Evolutionary conservation across 2,329 filamentous ascomycete genomes (phyloP).

Genomic region (Nemania diffusa): DNA sequence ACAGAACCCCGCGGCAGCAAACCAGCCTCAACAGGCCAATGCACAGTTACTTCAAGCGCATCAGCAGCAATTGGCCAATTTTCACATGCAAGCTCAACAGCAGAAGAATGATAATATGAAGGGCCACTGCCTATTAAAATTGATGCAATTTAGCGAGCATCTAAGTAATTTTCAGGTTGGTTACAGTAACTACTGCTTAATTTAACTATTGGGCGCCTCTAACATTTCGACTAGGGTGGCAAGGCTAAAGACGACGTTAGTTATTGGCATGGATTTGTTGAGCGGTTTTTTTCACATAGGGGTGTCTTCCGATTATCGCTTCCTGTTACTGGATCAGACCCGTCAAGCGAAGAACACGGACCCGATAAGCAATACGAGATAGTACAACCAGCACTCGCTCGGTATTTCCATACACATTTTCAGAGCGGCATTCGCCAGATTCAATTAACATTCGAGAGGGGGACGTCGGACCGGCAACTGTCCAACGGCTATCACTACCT

Average conservation of each 20-base stretch:
- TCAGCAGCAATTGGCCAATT: conserved; percentile 49
- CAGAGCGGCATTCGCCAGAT: conserved; percentile 86
- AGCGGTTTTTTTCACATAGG: conserved; percentile 80
- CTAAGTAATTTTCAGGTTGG: conserved; percentile 67
- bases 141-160: conserved; percentile 72
- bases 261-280: conserved; percentile 84
- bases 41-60: conserved; percentile 52
- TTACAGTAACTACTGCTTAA: conserved; percentile 27
- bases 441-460: conserved; percentile 83
- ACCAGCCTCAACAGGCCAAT: conserved; percentile 45
- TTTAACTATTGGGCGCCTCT: conserved; percentile 35
- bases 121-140: conserved; percentile 66
- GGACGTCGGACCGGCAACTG: conserved; percentile 64
- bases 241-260: conserved; percentile 74
- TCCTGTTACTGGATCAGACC: conserved; percentile 57
- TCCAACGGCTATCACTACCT: conserved; percentile 76
- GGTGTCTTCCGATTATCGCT: conserved; percentile 82
- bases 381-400: conserved; percentile 79
- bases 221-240: conserved; percentile 55
- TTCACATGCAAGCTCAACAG: conserved; percentile 46
- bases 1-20: conserved; percentile 46
- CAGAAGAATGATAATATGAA: conserved; percentile 65
- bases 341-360: conserved; percentile 58
- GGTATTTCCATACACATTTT: conserved; percentile 92
- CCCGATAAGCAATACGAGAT: conserved; percentile 88